Evolutionary conservation across 257 asterid species (phyloP).

Genomic region (Salvia rosmarinus): DNA sequence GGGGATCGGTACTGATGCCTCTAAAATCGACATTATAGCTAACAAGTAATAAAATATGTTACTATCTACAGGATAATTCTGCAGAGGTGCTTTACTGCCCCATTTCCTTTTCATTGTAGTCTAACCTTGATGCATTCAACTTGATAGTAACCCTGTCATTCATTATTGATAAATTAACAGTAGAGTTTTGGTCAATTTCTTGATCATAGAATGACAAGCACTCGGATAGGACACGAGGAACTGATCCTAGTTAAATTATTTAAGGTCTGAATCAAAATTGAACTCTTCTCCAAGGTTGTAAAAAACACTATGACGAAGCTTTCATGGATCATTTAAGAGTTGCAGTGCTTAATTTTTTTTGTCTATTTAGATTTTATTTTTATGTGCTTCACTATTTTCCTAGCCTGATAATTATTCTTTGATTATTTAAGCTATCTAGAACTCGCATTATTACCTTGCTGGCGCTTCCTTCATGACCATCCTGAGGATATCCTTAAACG

Average conservation of each 20-base stretch:
- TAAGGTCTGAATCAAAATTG: conserved; percentile 1
- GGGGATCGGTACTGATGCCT: neutral
- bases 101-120: conserved; percentile 22
- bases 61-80: conserved; percentile 14
- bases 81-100: neutral
- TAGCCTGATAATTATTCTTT: conserved; percentile 30
- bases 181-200: conserved; percentile 9
- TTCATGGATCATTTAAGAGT: conserved; percentile 26
- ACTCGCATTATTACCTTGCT: conserved; percentile 77
- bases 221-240: conserved; percentile 14
- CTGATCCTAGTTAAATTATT: conserved; percentile 6
- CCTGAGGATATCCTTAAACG: conserved; percentile 67
- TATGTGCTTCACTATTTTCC: conserved; percentile 24
- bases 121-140: conserved; percentile 11
- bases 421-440: conserved; percentile 72
- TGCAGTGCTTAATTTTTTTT: conserved; percentile 6
- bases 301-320: conserved; percentile 16
- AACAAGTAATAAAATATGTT: conserved; percentile 12
- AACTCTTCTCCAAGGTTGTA: conserved; percentile 20
- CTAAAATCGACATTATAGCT: neutral
- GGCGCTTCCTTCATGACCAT: conserved; percentile 70
- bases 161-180: conserved; percentile 1
- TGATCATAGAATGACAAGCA: conserved; percentile 30
- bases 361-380: neutral
- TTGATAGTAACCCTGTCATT: neutral